Evolutionary conservation across 1,284 basidiomycete species (phyloP).

Genomic region (Malassezia equina): DNA sequence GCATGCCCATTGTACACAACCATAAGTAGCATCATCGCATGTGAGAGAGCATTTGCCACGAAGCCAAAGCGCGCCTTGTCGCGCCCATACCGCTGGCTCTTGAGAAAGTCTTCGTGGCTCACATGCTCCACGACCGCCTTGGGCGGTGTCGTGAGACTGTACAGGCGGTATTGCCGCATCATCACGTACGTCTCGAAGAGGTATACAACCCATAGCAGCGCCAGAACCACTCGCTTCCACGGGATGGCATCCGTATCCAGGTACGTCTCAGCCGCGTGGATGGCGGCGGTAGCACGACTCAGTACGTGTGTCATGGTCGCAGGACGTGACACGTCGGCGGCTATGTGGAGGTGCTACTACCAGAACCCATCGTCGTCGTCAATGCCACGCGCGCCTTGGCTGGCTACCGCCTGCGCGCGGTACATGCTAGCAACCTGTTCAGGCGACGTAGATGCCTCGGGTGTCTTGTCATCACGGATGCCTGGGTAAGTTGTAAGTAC

Average conservation of each 20-base stretch:
- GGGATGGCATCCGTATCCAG: conserved; percentile 52
- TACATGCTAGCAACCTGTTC: conserved; percentile 98
- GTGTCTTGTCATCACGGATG: conserved; percentile 80
- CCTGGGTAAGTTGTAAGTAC: conserved; percentile 10
- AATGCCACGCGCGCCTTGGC: conserved; percentile 55
- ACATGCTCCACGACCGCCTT: conserved; percentile 65
- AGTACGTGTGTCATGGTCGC: neutral
- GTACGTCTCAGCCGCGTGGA: neutral
- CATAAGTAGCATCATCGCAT: conserved; percentile 61
- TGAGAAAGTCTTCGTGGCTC: conserved; percentile 63
- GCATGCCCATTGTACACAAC: conserved; percentile 69
- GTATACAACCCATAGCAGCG: conserved; percentile 67
- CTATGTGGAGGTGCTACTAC: conserved; percentile 54
- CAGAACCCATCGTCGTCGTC: conserved; percentile 75
- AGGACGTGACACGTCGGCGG: neutral
- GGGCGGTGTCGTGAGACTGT: conserved; percentile 68
- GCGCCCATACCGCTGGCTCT: conserved; percentile 79
- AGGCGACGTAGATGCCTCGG: conserved; percentile 80
- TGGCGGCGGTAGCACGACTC: neutral
- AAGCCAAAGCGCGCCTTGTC: conserved; percentile 83
- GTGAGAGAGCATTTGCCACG: conserved; percentile 63
- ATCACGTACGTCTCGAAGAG: conserved; percentile 72
- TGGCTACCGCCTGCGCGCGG: conserved; percentile 64
- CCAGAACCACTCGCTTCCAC: conserved; percentile 64
- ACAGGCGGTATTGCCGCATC: conserved; percentile 77